Base-by-base conservation (phyloP, 768 basidiomycete genomes). In the Polyporus arcularius region DNA sequence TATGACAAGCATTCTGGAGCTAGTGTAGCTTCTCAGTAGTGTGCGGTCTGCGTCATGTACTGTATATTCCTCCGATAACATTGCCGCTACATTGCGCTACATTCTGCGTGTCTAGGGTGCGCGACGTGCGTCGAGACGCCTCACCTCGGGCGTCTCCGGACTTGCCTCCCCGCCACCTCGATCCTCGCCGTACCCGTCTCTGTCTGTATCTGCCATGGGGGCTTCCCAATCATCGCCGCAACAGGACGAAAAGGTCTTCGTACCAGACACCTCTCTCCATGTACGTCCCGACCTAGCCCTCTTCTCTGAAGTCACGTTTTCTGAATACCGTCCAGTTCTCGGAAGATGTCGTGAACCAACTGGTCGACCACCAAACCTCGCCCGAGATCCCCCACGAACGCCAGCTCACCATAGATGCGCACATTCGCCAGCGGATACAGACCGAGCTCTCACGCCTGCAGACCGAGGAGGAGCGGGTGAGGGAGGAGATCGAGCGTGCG, bases 321-420 rank as follows among this genome's bases (percentile, higher is more conserved):
- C 64, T 49, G 42, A 64, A 61, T 14, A 26, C 47, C 12, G 40
- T 21, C 35, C 66, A 95, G 92, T 91, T 96, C 76, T 90, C 90
- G n/a, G 84, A 84, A 49, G 85, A 89, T 72, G 85, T 96, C 58
- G 86, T 95, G 70, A 85, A 89, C 77, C 85, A 88, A 58, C 87
- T 95, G 63, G 80, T 86, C 18, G 87, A 92, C 75, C 78, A 82
- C 60, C 72, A 82, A 39, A 81, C 84, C 45, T 79, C 86, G 1
- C 75, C 87, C 10, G 80, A 80, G 50, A 84, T 86, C 3, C 79
- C 84, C 14, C 81, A 86, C 10, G 85, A 86, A 61, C 86, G 90
- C 42, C 93, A 94, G 74, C 78, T 84, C 9, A 81, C 84, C 4
- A 78, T 94, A 49, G 94, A 96, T 70, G 78, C 80, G 21, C 87